A percentile compares a stretch with the other conserved stretches of the same genome.
Conservation (phyloP, 73 alveolate species). For the Tetrahymena elliotti region DNA sequence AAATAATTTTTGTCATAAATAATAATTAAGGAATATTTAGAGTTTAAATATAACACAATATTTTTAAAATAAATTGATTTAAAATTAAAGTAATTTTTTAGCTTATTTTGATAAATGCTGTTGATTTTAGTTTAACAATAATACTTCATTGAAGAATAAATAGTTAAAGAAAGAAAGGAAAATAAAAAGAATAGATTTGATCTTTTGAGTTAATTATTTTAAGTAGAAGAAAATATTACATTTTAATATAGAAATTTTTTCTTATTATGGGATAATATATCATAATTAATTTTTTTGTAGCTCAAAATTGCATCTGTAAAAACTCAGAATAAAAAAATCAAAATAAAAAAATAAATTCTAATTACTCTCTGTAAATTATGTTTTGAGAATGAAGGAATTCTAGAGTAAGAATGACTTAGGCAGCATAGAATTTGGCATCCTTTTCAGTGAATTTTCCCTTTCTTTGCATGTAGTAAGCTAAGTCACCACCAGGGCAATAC, state of each 20-base stretch:
- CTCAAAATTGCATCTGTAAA: neutral
- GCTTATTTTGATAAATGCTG: too few relatives aligned
- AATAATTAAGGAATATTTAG: neutral
- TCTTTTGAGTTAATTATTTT: too few relatives aligned
- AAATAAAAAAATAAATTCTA: neutral
- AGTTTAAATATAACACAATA: too few relatives aligned
- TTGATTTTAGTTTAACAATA: neutral
- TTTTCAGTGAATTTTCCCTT: constrained; percentile 65
- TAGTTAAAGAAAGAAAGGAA: neutral
- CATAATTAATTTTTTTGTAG: neutral
- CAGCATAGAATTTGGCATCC: constrained; percentile 70
- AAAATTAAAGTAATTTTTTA: too few relatives aligned
- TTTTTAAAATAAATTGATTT: too few relatives aligned
- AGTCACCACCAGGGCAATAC: constrained; percentile 55
- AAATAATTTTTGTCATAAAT: neutral
- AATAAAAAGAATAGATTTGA: neutral
- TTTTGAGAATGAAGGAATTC: constrained; percentile 61
- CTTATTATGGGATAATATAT: neutral
- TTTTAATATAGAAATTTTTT: neutral
- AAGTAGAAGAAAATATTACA: neutral
- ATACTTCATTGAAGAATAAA: too few relatives aligned
- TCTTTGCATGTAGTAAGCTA: constrained; percentile 24
- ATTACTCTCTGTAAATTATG: constrained; percentile 63
- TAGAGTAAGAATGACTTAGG: constrained; percentile 56
- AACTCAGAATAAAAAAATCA: neutral